Evolutionary conservation across 2,329 filamentous ascomycete species (phyloP).

Genomic region (Fusarium musae): DNA sequence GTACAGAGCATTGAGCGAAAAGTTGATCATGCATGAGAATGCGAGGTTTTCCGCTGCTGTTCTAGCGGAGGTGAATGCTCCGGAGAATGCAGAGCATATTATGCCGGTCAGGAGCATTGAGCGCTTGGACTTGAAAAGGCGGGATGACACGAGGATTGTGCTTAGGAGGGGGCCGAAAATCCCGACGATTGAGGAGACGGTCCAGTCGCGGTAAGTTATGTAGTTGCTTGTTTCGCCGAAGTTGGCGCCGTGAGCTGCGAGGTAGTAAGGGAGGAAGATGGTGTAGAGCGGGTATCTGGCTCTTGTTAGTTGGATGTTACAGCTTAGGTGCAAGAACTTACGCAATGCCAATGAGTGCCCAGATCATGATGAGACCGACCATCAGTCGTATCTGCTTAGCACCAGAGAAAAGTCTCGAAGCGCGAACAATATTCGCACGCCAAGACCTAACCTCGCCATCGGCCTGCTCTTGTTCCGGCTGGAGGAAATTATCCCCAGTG

Average conservation of each 20-base stretch:
- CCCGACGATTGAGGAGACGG: background rate
- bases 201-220: background rate
- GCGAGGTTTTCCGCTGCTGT: background rate
- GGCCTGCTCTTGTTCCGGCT: rapidly evolving
- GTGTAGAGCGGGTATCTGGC: background rate
- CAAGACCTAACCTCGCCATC: background rate
- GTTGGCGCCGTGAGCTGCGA: background rate
- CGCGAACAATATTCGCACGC: background rate
- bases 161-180: background rate
- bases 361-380: background rate
- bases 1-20: background rate
- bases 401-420: background rate
- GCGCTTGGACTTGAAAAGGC: background rate
- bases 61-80: background rate
- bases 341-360: background rate
- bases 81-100: background rate
- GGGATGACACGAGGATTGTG: background rate
- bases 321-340: background rate
- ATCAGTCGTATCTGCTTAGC: background rate
- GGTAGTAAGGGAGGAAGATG: background rate
- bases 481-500: background rate
- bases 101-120: background rate
- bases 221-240: slow-evolving; percentile 1
- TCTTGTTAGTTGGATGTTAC: background rate
- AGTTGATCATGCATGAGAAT: slow-evolving; percentile 1